Evolutionary conservation across 371 early-diverging fungal genomes (phyloP).

Genomic region (Cokeromyces recurvatus): DNA sequence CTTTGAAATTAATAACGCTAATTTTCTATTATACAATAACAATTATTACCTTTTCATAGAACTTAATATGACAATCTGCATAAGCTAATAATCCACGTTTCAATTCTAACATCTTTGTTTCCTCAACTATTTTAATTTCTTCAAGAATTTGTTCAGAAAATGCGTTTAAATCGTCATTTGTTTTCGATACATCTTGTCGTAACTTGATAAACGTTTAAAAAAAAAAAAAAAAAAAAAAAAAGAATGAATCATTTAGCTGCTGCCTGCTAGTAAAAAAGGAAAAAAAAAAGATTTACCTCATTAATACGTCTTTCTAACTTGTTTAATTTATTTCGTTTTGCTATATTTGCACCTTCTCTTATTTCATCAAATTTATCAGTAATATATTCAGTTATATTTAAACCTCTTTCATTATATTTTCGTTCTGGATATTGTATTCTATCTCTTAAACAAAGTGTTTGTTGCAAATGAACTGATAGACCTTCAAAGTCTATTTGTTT

Average conservation of each 20-base stretch:
- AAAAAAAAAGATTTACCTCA: constrained; percentile 62
- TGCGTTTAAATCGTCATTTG: constrained; percentile 60
- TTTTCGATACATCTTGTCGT: constrained; percentile 67
- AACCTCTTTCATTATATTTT: constrained; percentile 11
- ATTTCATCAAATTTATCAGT: constrained; percentile 89
- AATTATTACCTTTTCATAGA: constrained; percentile 43
- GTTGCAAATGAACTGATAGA: constrained; percentile 69
- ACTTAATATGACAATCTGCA: constrained; percentile 75
- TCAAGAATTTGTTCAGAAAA: constrained; percentile 75
- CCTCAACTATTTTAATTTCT: constrained; percentile 80
- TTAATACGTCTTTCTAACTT: constrained; percentile 66
- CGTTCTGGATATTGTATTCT: constrained; percentile 45
- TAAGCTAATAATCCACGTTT: constrained; percentile 71
- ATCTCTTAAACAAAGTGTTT: constrained; percentile 58
- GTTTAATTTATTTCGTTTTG: constrained; percentile 69
- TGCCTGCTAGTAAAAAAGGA: too few species aligned
- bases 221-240: too few species aligned
- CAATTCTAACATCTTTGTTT: constrained; percentile 72
- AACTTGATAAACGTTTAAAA: constrained; percentile 42
- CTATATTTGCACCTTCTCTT: constrained; percentile 82
- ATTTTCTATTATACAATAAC: constrained; percentile 23
- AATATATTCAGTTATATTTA: constrained; percentile 73
- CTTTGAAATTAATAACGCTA: constrained; percentile 16
- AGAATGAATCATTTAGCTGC: too few species aligned
- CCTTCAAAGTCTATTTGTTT: constrained; percentile 94